Conservation (phyloP, 2,329 filamentous ascomycete species). For the Zymoseptoria brevis region DNA sequence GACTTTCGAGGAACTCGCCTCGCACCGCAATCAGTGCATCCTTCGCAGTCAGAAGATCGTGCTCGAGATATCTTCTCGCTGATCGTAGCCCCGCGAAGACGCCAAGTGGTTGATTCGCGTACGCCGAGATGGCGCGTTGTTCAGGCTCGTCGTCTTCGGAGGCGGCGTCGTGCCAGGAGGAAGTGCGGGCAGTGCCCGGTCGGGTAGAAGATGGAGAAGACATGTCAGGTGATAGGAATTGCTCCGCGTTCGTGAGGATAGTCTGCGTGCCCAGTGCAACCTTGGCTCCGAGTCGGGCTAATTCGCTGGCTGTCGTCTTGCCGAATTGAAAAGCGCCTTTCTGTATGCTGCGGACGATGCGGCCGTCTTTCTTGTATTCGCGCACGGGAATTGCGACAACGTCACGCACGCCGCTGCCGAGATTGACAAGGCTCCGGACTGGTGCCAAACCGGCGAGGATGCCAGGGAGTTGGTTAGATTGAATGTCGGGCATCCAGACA, state of each 20-base stretch:
- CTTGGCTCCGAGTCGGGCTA: constrained; percentile 92
- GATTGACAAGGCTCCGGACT: constrained; percentile 83
- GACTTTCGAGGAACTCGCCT: constrained; percentile 80
- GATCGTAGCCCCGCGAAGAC: constrained; percentile 78
- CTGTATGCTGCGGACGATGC: constrained; percentile 81
- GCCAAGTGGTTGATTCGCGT: constrained; percentile 87
- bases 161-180: constrained; percentile 46
- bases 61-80: constrained; percentile 72
- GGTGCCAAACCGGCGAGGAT: constrained; percentile 84
- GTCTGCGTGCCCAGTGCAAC: constrained; percentile 90
- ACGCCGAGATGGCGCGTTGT: constrained; percentile 74
- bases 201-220: not conserved
- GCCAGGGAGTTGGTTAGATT: constrained; percentile 76
- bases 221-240: constrained; percentile 49
- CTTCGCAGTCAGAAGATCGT: constrained; percentile 76
- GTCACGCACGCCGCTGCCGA: constrained; percentile 78
- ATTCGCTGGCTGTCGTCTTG: constrained; percentile 83
- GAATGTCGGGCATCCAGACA: constrained; percentile 93
- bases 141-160: constrained; percentile 60
- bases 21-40: constrained; percentile 95
- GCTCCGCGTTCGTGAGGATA: constrained; percentile 83
- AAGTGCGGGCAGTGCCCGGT: constrained; percentile 8
- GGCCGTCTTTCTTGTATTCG: constrained; percentile 90
- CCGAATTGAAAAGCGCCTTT: constrained; percentile 88
- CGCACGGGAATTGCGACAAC: constrained; percentile 82